Conservation (phyloP, 1,284 basidiomycete genomes). For the Athelia psychrophila region DNA sequence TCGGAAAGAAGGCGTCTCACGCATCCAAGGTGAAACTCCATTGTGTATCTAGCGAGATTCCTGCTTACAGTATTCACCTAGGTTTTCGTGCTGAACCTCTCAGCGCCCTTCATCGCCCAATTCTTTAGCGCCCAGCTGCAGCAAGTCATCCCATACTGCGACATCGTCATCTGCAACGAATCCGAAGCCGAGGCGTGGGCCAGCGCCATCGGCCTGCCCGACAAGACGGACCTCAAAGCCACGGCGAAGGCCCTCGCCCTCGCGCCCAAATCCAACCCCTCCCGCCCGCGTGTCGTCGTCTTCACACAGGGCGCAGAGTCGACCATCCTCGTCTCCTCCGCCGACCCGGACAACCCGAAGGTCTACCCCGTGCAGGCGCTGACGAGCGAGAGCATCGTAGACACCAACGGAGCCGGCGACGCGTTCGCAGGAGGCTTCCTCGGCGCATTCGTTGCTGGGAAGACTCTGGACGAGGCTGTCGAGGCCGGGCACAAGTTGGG, state of each 20-base stretch:
- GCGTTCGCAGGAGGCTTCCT: slow-evolving; percentile 98
- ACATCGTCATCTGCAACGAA: slow-evolving; percentile 94
- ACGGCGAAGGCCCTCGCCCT: slow-evolving; percentile 75
- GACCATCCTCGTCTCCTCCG: slow-evolving; percentile 77
- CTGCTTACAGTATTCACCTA: slow-evolving; percentile 23
- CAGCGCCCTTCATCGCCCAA: slow-evolving; percentile 96
- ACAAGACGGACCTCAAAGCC: slow-evolving; percentile 60
- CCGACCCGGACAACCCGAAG: slow-evolving; percentile 51
- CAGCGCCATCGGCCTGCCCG: slow-evolving; percentile 53
- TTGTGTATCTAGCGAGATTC: slow-evolving; percentile 2
- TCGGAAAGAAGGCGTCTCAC: slow-evolving; percentile 68
- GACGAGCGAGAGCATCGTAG: slow-evolving; percentile 75
- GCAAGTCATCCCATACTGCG: slow-evolving; percentile 78
- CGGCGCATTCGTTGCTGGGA: slow-evolving; percentile 83
- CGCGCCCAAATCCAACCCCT: slow-evolving; percentile 67
- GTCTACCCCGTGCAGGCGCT: slow-evolving; percentile 66
- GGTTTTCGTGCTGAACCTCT: slow-evolving; percentile 92
- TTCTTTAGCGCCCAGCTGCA: slow-evolving; percentile 88
- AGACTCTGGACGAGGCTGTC: slow-evolving; percentile 77
- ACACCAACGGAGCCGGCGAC: slow-evolving; percentile 99
- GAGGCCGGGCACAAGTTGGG: slow-evolving; percentile 90
- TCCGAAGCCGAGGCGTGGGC: slow-evolving; percentile 91
- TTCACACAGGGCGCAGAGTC: slow-evolving; percentile 89
- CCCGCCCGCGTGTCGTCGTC: slow-evolving; percentile 80
- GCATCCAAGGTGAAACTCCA: slow-evolving; percentile 49